Percentiles rank a stretch among this genome's conserved stretches.
Conservation (phyloP, 306 rosid genomes). For the Carpinus viminea region DNA sequence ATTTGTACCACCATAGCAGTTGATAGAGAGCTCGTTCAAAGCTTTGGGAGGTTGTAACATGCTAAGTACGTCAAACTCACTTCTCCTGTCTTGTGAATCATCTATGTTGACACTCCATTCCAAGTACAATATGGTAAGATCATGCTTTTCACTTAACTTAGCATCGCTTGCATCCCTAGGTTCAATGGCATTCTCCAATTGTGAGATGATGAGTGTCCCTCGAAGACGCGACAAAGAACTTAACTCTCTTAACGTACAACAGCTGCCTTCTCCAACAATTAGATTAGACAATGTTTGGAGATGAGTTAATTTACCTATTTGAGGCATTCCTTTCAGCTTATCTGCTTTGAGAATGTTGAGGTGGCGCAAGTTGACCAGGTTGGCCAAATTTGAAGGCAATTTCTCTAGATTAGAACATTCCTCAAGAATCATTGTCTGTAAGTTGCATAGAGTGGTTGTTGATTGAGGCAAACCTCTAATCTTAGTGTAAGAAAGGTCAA, state of each 20-base stretch:
- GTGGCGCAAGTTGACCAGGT: too few species aligned
- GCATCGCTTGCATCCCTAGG: too few species aligned
- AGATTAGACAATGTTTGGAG: too few species aligned
- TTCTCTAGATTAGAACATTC: neutral
- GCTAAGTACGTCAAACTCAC: neutral
- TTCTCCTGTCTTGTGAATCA: neutral
- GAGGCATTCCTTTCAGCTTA: too few species aligned
- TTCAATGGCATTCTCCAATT: too few species aligned
- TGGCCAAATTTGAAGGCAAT: neutral
- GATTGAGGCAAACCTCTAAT: neutral
- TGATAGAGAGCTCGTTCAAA: neutral
- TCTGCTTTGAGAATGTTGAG: too few species aligned
- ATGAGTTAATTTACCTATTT: neutral
- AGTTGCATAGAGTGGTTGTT: neutral
- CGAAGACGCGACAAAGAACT: neutral
- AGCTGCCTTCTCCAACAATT: too few species aligned
- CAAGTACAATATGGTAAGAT: too few species aligned
- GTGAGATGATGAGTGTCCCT: too few species aligned
- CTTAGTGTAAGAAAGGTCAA: neutral
- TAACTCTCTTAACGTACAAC: too few species aligned
- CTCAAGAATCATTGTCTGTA: neutral
- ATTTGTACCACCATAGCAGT: neutral
- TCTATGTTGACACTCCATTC: too few species aligned
- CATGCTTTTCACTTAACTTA: too few species aligned
- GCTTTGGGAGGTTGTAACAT: neutral